Conservation (phyloP, 2,329 filamentous ascomycete genomes). For the Scopulariopsis brevicaulis region DNA sequence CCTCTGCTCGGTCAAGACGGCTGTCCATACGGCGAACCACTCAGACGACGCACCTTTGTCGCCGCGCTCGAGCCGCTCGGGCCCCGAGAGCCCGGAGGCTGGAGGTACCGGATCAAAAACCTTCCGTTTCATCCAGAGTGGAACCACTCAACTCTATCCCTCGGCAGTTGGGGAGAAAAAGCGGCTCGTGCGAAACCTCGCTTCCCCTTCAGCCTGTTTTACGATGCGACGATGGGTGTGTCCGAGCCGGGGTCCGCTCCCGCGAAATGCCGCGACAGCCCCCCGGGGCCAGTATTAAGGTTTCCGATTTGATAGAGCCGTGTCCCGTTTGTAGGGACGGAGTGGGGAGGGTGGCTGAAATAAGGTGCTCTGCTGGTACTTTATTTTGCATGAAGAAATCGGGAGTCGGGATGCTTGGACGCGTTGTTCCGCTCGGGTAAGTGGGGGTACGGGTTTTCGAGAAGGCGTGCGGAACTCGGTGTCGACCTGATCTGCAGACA, state of each 20-base stretch:
- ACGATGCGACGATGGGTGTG: conserved; percentile 6
- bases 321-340: not conserved
- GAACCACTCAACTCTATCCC: conserved; percentile 8
- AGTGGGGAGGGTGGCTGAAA: not conserved
- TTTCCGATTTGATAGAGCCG: not conserved
- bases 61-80: too few relatives aligned
- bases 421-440: not conserved
- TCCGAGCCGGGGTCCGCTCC: not conserved
- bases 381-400: not conserved
- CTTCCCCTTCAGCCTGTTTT: conserved; percentile 24
- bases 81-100: too few relatives aligned
- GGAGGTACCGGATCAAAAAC: not conserved
- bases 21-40: too few relatives aligned
- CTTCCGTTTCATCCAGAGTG: not conserved
- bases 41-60: too few relatives aligned
- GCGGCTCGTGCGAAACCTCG: conserved; percentile 21
- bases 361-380: not conserved
- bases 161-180: conserved; percentile 10
- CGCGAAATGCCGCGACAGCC: not conserved
- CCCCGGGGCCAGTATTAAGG: too few relatives aligned
- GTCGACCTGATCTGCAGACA: not conserved
- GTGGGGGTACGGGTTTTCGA: not conserved
- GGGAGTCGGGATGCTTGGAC: not conserved
- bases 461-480: not conserved
- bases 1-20: too few relatives aligned